Base-by-base conservation (phyloP, 2,329 filamentous ascomycete species). In the Curvularia sp. region DNA sequence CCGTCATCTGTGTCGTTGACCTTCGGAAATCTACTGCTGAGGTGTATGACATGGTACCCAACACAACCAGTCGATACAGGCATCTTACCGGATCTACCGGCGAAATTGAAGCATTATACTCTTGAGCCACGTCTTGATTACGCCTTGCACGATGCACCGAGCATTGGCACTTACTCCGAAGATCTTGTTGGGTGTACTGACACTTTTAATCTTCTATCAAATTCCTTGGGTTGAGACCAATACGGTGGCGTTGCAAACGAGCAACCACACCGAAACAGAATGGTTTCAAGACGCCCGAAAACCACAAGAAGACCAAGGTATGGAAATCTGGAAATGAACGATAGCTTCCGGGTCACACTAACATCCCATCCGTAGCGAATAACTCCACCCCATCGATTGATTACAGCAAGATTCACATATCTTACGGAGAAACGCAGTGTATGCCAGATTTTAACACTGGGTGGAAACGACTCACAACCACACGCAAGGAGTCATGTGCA, bases 371-470 rank as follows among this genome's bases (percentile, higher is more conserved):
- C 26, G 24, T 3, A 28, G 24, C 42, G 4, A 9, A 28, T 44
- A 44, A 3, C 18, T 6, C 38, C 7, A 18, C 10, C 12, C 44
- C 49, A 44, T 13, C 35, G 13, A 28, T 50, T 39, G 55, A 58
- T 24, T 55, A 55, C 42, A 18, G 26, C 13, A 53, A 53, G 20
- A 62, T 43, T 10, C 64, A 67, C 50, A 46, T 64, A 13, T 57
- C 57, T 12, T 65, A 70, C 26, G 66, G 66, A 20, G 31, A 53
- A 9, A 58, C 62, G 18, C 47, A 64, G 49, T 69, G 66, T 30
- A 48, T 66, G 38, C 66, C 68, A 12, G 13, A 44, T 51, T 58
- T 65, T 51, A 13, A 39, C 52, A 22, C 49, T 12, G 41, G 57
- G 15, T 55, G 57, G 57, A 64, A 63, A 48, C 42, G n/a, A 35